Base-by-base conservation (phyloP, 805 yeast species). In the Gaillardinia entomophila region DNA sequence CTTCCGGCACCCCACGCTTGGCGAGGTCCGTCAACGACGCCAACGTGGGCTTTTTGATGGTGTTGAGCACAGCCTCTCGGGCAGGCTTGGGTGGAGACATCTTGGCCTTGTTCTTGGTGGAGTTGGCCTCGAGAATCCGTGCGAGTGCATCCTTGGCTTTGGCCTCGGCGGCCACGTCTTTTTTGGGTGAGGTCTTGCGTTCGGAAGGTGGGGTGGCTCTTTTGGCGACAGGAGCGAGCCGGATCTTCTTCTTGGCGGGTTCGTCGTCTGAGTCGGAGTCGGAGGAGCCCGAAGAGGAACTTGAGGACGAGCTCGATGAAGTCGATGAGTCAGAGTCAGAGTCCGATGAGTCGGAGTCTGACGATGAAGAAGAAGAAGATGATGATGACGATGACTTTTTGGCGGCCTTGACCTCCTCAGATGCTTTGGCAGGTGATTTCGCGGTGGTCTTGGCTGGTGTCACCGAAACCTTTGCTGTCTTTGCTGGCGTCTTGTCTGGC, bases 1-100 rank as follows among this genome's bases (percentile, higher is more conserved):
- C 85, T 14, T 75, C 83, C 2, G 88, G 88, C 10, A 80, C 68
- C 3, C 85, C 87, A 32, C 79, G 63, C n/a, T 70, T 65, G 4
- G 71, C 78, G 37, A 81, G 57, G 38, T 79, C 82, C 3, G 75
- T 70, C 20, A 81, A 54, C 1, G 83, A 73, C 12, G 53, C 43
- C 33, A 76, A 63, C 0, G 79, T 71, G 1, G 62, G 62, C 28
- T 47, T 51, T 31, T 41, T 48, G n/a, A 46, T 44, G 10, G 22
- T 19, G 10, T 19, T 10, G n/a, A n/a, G n/a, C n/a, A n/a, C n/a
- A n/a, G n/a, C n/a, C n/a, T n/a, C n/a, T n/a, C n/a, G n/a, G n/a
- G n/a, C n/a, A n/a, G n/a, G n/a, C 10, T 19, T 19, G 10, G 6
- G 22, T 6, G 22, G 22, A 10, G 22, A 10, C 6, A 6, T 19